These are phyloP conservation scores for Xenosphaeropsis pyriputrescens DNA, from an alignment of 2,329 filamentous ascomycete species.

Conservation along the genomic window DNA sequence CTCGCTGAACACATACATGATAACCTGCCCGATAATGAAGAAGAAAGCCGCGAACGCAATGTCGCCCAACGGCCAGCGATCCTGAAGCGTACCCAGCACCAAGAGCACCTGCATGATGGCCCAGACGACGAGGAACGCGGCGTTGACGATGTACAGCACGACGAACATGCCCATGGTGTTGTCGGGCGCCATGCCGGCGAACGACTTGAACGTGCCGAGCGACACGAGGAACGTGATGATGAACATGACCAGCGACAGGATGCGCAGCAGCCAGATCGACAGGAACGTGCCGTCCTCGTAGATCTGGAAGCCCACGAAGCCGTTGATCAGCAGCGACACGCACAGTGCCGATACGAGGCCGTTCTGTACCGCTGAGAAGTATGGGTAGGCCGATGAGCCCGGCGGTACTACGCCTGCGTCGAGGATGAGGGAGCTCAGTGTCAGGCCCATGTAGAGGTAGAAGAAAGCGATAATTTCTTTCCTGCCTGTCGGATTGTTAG, in stretches of 20 bases:
- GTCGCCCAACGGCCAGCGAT: constrained; percentile 89
- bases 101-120: constrained; percentile 77
- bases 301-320: constrained; percentile 94
- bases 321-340: constrained; percentile 86
- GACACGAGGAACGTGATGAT: constrained; percentile 75
- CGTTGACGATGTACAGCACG: constrained; percentile 83
- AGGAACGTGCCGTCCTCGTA: constrained; percentile 94
- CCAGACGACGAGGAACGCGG: constrained; percentile 74
- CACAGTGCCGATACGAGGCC: constrained; percentile 76
- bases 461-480: constrained; percentile 78
- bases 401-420: constrained; percentile 88
- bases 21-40: constrained; percentile 81
- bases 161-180: constrained; percentile 85
- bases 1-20: constrained; percentile 80
- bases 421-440: constrained; percentile 75
- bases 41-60: constrained; percentile 85
- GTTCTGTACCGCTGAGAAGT: constrained; percentile 79
- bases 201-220: constrained; percentile 82
- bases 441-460: constrained; percentile 88
- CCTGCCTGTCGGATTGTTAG: constrained; percentile 27
- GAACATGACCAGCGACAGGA: constrained; percentile 70
- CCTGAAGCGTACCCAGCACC: constrained; percentile 78
- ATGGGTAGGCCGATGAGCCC: constrained; percentile 66
- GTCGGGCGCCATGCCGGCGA: constrained; percentile 71
- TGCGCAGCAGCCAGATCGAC: constrained; percentile 82